Evolutionary conservation across 2,329 filamentous ascomycete species (phyloP).

Genomic region (Gliomastix tumulicola): DNA sequence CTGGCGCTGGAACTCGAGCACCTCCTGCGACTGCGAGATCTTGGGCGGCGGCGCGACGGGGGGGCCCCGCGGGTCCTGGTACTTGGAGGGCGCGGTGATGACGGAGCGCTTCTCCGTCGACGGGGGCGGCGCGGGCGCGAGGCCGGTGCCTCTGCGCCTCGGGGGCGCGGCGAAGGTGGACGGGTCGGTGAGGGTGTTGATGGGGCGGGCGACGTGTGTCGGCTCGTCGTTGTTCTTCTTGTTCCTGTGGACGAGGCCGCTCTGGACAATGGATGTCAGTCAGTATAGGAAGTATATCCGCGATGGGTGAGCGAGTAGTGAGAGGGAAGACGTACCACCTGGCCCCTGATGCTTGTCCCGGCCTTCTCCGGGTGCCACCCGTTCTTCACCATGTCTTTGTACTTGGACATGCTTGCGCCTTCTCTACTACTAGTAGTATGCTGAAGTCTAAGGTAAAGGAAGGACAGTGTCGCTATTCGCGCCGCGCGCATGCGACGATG

Average conservation of each 20-base stretch:
- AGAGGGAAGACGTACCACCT: slow-evolving; percentile 31
- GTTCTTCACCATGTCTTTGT: slow-evolving; percentile 41
- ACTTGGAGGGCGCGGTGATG: slow-evolving; percentile 21
- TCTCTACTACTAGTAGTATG: too few relatives aligned
- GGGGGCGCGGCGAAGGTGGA: slow-evolving; percentile 75
- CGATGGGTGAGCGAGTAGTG: too few relatives aligned
- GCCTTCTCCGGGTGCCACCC: slow-evolving; percentile 37
- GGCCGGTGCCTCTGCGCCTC: slow-evolving; percentile 42
- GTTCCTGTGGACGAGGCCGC: slow-evolving; percentile 35
- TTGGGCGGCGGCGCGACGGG: slow-evolving; percentile 8
- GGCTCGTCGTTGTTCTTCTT: slow-evolving; percentile 19
- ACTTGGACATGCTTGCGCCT: slow-evolving; percentile 34
- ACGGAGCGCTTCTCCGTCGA: slow-evolving; percentile 14
- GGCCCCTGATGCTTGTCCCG: slow-evolving; percentile 29
- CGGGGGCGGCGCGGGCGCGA: slow-evolving; percentile 15
- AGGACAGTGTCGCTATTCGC: too few relatives aligned
- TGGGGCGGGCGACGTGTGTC: slow-evolving; percentile 45
- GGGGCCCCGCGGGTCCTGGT: slow-evolving; percentile 18
- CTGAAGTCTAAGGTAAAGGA: too few relatives aligned
- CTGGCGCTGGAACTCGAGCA: slow-evolving; percentile 1
- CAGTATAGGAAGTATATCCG: too few relatives aligned
- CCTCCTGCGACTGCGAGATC: slow-evolving; percentile 2
- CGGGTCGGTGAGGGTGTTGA: slow-evolving; percentile 69
- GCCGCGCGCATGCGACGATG: too few relatives aligned
- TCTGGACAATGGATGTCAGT: too few relatives aligned